A percentile compares a stretch with the other conserved stretches of the same genome.
These are phyloP conservation scores for Leccinum boreale DNA, from an alignment of 768 basidiomycete genomes.

Conservation along the genomic window DNA sequence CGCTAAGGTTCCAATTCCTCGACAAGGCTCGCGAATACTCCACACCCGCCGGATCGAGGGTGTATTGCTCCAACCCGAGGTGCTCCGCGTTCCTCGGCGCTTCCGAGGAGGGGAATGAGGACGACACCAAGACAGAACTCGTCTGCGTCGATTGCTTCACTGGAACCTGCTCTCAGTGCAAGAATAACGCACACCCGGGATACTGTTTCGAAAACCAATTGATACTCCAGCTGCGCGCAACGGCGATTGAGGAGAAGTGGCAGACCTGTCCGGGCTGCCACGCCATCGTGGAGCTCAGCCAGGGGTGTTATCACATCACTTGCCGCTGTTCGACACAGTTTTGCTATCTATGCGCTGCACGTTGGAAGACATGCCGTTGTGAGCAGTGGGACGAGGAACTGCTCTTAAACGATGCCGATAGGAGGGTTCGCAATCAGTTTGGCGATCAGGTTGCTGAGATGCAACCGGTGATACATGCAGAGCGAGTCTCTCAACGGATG, in stretches of 20 bases:
- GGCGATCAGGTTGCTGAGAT: constrained; percentile 7
- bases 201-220: constrained; percentile 43
- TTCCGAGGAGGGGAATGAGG: constrained; percentile 9
- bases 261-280: constrained; percentile 62
- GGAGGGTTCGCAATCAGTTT: constrained; percentile 25
- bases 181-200: constrained; percentile 40
- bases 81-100: constrained; percentile 56
- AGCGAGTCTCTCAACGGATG: constrained; percentile 22
- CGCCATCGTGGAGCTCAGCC: constrained; percentile 50
- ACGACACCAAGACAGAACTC: constrained; percentile 14
- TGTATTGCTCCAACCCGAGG: constrained; percentile 48
- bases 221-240: constrained; percentile 39
- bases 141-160: constrained; percentile 41
- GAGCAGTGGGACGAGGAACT: constrained; percentile 60
- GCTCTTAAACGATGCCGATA: constrained; percentile 27
- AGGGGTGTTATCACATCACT: constrained; percentile 65
- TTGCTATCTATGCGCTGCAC: constrained; percentile 60
- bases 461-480: constrained; percentile 17
- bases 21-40: constrained; percentile 46
- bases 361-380: constrained; percentile 63
- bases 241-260: constrained; percentile 49
- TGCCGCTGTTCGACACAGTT: constrained; percentile 51
- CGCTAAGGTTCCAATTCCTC: constrained; percentile 33
- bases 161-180: constrained; percentile 48
- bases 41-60: constrained; percentile 37